Evolutionary conservation across 2,329 filamentous ascomycete species (phyloP), one percentile per base, ranked within the genome.

Genomic region (Beauveria medogensis): DNA sequence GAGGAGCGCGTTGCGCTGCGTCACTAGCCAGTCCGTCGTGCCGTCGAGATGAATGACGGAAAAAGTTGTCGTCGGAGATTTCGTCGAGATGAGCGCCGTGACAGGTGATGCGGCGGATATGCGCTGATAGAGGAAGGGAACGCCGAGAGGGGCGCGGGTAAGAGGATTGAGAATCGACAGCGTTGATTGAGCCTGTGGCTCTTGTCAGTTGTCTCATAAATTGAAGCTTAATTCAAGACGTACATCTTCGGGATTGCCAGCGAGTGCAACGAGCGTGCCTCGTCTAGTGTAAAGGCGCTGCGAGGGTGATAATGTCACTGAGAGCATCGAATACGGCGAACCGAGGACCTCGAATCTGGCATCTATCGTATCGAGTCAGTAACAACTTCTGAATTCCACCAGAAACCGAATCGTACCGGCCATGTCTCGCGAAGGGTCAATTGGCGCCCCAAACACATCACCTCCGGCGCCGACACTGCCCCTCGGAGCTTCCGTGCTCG

Each of bases 121-220:
- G 75, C 89, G 80, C 76, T 97, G 93, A 77, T 97, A 97, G 63
- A 99, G 82, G 75, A 99, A 99, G 1, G 94, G 94, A 55, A 97
- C 89, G 66, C 92, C 91, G 30, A 96, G 83, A 53, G 87, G 75
- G 26, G 89, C 88, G 73, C 94, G 86, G 62, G 87, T 84, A 70
- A 96, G 82, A 18, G 94, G 94, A 63, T 92, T 89, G 60, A 97
- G 84, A 56, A 97, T 75, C 50, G 92, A 92, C 62, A 99, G 82
- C 0, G 91, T 95, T 2, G 94, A 97, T 74, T 95, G 84, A 18
- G 91, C 88, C 91, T 95, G 68, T 24, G 18, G 18, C 6, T 28
- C 10, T 9, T 37, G 43, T 56, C n/a, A 58, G 34, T 37, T 18
- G 18, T 10, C 12, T 37, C 34, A 16, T 37, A 16, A 5, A 14